Conservation (phyloP, 108 stramenopile species). For the Heterococcus sp. region DNA sequence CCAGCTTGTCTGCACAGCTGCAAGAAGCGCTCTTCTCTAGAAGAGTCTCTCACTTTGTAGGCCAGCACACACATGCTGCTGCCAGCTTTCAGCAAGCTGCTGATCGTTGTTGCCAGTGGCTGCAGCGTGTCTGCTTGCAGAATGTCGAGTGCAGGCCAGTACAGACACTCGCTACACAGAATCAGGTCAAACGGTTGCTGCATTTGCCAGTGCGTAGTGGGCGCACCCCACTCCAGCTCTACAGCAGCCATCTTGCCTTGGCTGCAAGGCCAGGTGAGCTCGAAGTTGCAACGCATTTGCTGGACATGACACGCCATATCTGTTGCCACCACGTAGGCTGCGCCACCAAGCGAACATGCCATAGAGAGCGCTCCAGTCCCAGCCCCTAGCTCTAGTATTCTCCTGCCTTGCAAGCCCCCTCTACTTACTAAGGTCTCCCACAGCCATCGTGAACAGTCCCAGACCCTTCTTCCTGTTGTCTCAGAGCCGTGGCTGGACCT, state of each 20-base stretch:
- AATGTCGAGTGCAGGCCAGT: slow-evolving; percentile 43
- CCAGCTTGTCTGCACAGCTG: not conserved
- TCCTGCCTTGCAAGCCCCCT: slow-evolving; percentile 16
- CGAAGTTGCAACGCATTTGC: slow-evolving; percentile 1
- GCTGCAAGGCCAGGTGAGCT: slow-evolving; percentile 5
- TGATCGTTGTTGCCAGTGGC: slow-evolving; percentile 10
- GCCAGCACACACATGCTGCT: not conserved
- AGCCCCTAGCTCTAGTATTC: slow-evolving; percentile 56
- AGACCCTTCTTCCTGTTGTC: slow-evolving; percentile 19
- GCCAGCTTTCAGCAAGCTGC: not conserved
- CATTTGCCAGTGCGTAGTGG: not conserved
- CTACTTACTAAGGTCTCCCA: slow-evolving; percentile 4
- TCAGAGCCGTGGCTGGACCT: too few species aligned
- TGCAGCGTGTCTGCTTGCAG: slow-evolving; percentile 31
- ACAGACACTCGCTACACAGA: slow-evolving; percentile 30
- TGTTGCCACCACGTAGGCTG: slow-evolving; percentile 31
- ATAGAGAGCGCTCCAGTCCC: slow-evolving; percentile 52
- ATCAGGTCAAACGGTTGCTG: slow-evolving; percentile 20
- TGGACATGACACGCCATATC: slow-evolving; percentile 49
- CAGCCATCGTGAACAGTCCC: slow-evolving; percentile 21
- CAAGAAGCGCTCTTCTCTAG: not conserved
- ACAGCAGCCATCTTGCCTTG: not conserved
- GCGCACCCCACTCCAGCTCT: not conserved
- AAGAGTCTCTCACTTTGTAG: not conserved
- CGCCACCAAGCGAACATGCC: slow-evolving; percentile 35